Percentiles rank a stretch among this genome's conserved stretches.
Evolutionary conservation across 331 rosid genomes (phyloP).

Genomic region (Saraca asoca): DNA sequence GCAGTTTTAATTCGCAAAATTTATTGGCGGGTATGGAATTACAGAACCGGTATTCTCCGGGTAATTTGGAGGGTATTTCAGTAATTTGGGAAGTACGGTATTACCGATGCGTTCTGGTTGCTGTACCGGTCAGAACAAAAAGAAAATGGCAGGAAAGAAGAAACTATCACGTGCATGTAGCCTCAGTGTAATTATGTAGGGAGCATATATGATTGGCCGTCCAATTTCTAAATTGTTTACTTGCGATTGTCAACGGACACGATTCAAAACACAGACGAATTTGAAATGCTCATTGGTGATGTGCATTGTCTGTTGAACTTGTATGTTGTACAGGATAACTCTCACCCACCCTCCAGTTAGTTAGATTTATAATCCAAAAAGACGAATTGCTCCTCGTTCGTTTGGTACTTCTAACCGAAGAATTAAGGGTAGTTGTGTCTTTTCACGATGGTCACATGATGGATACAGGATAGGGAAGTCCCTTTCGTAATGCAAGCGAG

Average conservation of each 20-base stretch:
- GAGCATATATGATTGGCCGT: slow-evolving; percentile 38
- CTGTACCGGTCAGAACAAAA: slow-evolving; percentile 47
- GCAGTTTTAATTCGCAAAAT: slow-evolving; percentile 35
- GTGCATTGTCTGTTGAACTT: slow-evolving; percentile 50
- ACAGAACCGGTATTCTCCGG: slow-evolving; percentile 27
- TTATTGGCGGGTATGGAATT: slow-evolving; percentile 44
- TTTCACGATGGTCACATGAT: slow-evolving; percentile 10
- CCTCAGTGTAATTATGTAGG: background rate
- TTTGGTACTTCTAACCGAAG: background rate
- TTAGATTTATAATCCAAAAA: slow-evolving; percentile 16
- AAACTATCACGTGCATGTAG: slow-evolving; percentile 49
- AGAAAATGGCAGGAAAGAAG: slow-evolving; percentile 48
- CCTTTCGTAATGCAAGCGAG: slow-evolving; percentile 38
- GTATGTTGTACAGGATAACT: slow-evolving; percentile 49
- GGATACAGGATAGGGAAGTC: slow-evolving; percentile 10
- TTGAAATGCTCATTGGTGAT: slow-evolving; percentile 30
- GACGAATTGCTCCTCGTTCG: slow-evolving; percentile 42
- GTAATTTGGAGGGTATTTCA: slow-evolving; percentile 23
- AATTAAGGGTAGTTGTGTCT: slow-evolving; percentile 38
- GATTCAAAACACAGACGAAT: slow-evolving; percentile 5
- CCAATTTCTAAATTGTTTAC: slow-evolving; percentile 14
- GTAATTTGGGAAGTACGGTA: slow-evolving; percentile 43
- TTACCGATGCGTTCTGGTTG: slow-evolving; percentile 46
- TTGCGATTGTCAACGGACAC: slow-evolving; percentile 33
- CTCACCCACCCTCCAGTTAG: slow-evolving; percentile 64